Base-by-base conservation (phyloP, 371 early-diverging fungal genomes). In the Paraphysoderma sedebokerense region DNA sequence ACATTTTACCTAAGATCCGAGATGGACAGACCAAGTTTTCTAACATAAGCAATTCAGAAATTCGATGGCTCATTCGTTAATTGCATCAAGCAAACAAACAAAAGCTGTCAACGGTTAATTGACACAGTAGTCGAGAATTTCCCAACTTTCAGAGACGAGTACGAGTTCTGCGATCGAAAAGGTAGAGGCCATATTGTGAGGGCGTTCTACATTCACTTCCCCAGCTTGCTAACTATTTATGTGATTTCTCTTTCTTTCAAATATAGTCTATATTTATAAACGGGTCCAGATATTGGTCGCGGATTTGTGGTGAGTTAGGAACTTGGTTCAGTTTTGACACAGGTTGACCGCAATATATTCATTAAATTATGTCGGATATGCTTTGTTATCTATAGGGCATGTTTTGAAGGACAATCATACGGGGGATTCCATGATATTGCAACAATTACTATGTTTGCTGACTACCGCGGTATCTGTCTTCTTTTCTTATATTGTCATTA, bases 391-490 rank as follows among this genome's bases (percentile, higher is more conserved):
- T n/a, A n/a, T n/a, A n/a, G n/a, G 81, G 85, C 84, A 12, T 87
- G 87, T 49, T 89, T 88, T 50, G 81, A 85, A 57, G 82, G 84
- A 27, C 31, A 61, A 50, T 56, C 59, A 0, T 56, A 56, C 44
- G 86, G 88, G 1, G 36, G 54, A 6, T 87, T 87, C 57, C 39
- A 63, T 22, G 85, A 87, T 55, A 87, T 90, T 57, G 82, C 82
- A 54, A 48, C 62, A 4, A 72, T 90, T 41, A 90, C 90, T 17
- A 90, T 90, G 87, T 87, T 90, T 77, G 90, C 90, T 5, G 90
- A 90, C 63, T 90, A 90, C 51, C 68, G 86, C 12, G n/a, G n/a
- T n/a, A n/a, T n/a, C n/a, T n/a, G n/a, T n/a, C n/a, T n/a, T n/a
- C n/a, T n/a, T n/a, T n/a, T n/a, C n/a, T n/a, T n/a, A n/a, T n/a